phyloP scores from a whole-genome alignment of 768 basidiomycete species.

The Psilocybe tampanensis region DNA sequence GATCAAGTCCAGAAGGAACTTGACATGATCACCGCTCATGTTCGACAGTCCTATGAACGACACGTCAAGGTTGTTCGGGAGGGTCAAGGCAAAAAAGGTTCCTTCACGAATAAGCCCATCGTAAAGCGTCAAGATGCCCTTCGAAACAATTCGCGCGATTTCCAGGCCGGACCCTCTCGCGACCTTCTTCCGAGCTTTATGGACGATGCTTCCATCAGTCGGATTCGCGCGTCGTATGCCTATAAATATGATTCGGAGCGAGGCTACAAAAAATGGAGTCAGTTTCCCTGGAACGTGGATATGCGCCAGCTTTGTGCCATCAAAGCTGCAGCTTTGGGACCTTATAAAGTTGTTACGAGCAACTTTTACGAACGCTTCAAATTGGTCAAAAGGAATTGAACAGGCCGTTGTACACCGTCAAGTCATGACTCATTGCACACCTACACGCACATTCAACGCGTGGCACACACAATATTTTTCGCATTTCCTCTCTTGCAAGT shows the following conservation, averaged over 20 bases:
- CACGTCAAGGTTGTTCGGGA: conserved; percentile 4
- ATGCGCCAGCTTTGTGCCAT: conserved; percentile 53
- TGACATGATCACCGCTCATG: conserved; percentile 19
- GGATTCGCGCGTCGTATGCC: conserved; percentile 57
- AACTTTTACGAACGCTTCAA: conserved; percentile 23
- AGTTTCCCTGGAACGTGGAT: conserved; percentile 52
- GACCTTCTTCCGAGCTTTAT: conserved; percentile 29
- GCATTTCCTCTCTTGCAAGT: too few relatives aligned
- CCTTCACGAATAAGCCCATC: conserved; percentile 40
- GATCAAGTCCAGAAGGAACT: conserved; percentile 19
- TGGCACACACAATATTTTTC: too few relatives aligned
- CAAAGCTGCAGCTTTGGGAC: conserved; percentile 39
- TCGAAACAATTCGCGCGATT: conserved; percentile 44
- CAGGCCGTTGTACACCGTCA: too few relatives aligned
- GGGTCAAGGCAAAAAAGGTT: background rate
- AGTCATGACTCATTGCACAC: too few relatives aligned
- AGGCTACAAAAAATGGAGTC: conserved; percentile 25
- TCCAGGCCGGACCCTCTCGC: conserved; percentile 30
- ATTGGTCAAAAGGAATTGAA: background rate
- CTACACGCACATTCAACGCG: too few relatives aligned
- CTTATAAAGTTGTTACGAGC: conserved; percentile 16
- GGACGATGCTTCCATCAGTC: conserved; percentile 26
- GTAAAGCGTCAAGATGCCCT: conserved; percentile 53
- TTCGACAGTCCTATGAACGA: conserved; percentile 12
- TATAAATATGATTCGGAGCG: conserved; percentile 41